phyloP scores from a whole-genome alignment of 2,329 filamentous ascomycete species.

The Aurifilum marmelostoma region DNA sequence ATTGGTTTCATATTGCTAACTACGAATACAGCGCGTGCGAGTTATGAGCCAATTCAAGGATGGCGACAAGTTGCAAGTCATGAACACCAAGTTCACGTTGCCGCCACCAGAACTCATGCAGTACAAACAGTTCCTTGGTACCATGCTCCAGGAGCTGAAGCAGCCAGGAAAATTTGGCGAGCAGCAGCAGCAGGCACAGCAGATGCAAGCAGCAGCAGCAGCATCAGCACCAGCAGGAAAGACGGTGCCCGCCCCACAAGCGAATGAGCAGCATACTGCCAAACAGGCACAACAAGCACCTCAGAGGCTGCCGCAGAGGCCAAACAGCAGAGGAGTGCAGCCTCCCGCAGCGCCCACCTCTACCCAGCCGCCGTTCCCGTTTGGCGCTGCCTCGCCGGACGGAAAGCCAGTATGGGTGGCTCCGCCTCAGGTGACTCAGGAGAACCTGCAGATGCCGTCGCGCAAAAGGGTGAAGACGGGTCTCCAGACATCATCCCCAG shows the following conservation, averaged over 20 bases:
- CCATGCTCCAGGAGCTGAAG: conserved; percentile 54
- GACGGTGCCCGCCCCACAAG: conserved; percentile 33
- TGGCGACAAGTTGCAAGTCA: conserved; percentile 48
- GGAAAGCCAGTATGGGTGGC: conserved; percentile 61
- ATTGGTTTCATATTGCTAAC: no score
- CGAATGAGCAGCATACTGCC: conserved; percentile 54
- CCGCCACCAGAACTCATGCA: conserved; percentile 54
- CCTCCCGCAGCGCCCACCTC: conserved; percentile 61
- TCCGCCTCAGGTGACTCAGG: conserved; percentile 55
- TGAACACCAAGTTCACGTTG: conserved; percentile 57
- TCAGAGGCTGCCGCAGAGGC: conserved; percentile 51
- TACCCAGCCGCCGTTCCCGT: conserved; percentile 58
- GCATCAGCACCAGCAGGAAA: conserved; percentile 14
- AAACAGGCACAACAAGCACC: conserved; percentile 51
- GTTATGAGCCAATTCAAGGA: conserved; percentile 58
- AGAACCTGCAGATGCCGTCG: conserved; percentile 57
- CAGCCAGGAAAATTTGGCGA: conserved; percentile 38
- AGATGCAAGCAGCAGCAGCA: conserved; percentile 22
- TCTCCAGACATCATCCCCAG: conserved; percentile 42
- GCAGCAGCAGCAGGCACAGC: conserved; percentile 33
- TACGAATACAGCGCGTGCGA: conserved; percentile 50
- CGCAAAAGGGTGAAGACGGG: conserved; percentile 59
- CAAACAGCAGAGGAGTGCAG: conserved; percentile 50
- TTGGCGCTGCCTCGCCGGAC: conserved; percentile 61
- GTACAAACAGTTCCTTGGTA: conserved; percentile 51